Conservation (phyloP, 2,329 filamentous ascomycete genomes). For the Aureobasidium mangrovei region DNA sequence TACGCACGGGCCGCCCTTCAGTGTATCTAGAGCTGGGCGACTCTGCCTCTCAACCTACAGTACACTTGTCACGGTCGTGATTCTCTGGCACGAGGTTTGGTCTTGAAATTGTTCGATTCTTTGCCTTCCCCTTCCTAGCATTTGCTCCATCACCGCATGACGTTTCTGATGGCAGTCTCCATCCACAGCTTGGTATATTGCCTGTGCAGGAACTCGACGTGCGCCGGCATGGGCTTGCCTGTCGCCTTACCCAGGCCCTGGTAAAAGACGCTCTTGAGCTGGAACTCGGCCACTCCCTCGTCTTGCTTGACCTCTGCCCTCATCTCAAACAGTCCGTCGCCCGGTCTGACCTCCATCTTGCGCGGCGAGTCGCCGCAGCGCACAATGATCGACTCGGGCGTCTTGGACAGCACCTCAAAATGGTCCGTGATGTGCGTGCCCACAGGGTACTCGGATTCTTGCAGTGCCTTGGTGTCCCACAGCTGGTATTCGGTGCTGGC, state of each 20-base stretch:
- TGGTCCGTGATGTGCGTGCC: constrained; percentile 61
- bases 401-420: constrained; percentile 62
- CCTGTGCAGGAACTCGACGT: constrained; percentile 44
- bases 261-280: constrained; percentile 57
- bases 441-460: constrained; percentile 48
- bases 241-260: constrained; percentile 41
- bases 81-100: no score
- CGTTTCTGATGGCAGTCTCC: constrained; percentile 43
- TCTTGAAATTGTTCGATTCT: no score
- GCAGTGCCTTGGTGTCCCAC: constrained; percentile 50
- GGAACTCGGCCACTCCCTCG: constrained; percentile 52
- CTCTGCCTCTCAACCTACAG: no score
- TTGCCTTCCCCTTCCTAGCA: no score
- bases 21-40: no score
- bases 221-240: constrained; percentile 36
- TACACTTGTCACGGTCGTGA: no score
- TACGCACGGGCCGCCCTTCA: no score
- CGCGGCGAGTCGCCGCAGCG: constrained; percentile 59
- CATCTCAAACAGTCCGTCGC: constrained; percentile 61
- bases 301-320: constrained; percentile 51
- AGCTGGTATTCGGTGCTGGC: constrained; percentile 51
- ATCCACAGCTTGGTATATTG: constrained; percentile 50
- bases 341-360: constrained; percentile 45
- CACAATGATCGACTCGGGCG: constrained; percentile 50
- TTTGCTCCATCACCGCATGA: constrained; percentile 19